These are phyloP conservation scores for Tausonia pullulans DNA, from an alignment of 1,284 basidiomycete species.

Conservation along the genomic window DNA sequence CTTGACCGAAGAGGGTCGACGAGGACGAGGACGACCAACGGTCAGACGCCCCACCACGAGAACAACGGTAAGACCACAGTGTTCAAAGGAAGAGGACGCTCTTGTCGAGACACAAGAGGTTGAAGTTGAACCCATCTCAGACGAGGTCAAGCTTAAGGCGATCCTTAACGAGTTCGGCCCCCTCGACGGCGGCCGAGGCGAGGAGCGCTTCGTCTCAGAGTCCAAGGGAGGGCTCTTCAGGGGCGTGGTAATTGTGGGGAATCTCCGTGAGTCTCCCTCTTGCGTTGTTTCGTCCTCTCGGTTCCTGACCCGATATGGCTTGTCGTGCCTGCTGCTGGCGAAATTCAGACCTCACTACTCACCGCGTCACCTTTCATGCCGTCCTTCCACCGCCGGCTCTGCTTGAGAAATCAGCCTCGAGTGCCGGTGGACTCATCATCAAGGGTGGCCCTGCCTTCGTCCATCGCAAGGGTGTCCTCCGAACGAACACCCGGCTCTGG, in stretches of 20 bases:
- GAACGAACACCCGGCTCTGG: conserved; percentile 44
- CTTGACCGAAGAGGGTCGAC: no score
- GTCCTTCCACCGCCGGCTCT: conserved; percentile 39
- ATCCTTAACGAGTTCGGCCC: conserved; percentile 33
- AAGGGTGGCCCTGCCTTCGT: conserved; percentile 46
- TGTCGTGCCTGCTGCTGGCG: conserved; percentile 34
- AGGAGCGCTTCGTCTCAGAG: conserved; percentile 47
- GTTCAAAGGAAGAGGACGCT: no score
- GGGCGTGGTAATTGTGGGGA: conserved; percentile 24
- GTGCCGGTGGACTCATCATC: conserved; percentile 31
- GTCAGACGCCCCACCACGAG: no score
- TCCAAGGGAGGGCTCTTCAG: conserved; percentile 43
- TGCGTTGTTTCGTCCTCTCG: background rate
- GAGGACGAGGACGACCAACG: no score
- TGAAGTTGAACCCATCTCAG: background rate
- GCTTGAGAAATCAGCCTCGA: conserved; percentile 25
- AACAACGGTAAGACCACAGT: no score
- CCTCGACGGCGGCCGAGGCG: background rate
- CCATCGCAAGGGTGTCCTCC: conserved; percentile 29
- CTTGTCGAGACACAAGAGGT: no score
- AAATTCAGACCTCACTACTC: conserved; percentile 48
- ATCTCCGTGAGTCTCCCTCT: conserved; percentile 36
- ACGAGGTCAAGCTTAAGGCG: conserved; percentile 18
- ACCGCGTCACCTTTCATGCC: conserved; percentile 54
- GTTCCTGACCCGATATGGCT: background rate